Conservation (phyloP, 75 land plant genomes). For the Sequoia sempervirens region DNA sequence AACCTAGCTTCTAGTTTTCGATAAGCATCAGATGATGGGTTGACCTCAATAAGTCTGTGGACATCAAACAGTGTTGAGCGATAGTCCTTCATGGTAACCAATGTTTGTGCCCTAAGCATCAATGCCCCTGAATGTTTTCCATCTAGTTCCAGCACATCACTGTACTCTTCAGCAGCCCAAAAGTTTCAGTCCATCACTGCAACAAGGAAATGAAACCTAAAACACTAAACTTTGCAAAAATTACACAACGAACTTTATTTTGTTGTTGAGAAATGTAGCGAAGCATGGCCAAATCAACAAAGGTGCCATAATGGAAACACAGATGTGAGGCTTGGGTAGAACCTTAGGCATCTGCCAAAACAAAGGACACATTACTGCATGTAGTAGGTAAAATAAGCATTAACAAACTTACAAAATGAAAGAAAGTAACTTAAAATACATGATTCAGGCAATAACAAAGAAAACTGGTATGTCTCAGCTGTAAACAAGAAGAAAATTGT, state of each 20-base stretch:
- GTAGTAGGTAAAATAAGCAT: background rate
- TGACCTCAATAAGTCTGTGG: slow-evolving; percentile 78
- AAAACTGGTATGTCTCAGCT: background rate
- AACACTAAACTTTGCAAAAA: background rate
- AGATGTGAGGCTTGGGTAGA: background rate
- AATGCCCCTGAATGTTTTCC: too few relatives aligned
- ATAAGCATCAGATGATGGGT: slow-evolving; percentile 84
- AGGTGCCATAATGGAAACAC: background rate
- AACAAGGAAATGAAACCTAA: background rate
- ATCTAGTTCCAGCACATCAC: slow-evolving; percentile 86
- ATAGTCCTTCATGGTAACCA: slow-evolving; percentile 90
- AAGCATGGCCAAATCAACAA: background rate
- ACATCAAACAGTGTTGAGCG: slow-evolving; percentile 96
- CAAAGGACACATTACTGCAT: background rate
- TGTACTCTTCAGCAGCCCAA: slow-evolving; percentile 93
- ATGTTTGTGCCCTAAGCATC: slow-evolving; percentile 97
- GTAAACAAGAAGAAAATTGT: background rate
- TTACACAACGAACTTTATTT: background rate
- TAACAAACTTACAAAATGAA: background rate
- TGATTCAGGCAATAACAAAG: background rate
- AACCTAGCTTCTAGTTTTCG: slow-evolving; percentile 71
- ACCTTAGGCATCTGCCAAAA: background rate
- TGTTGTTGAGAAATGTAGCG: background rate
- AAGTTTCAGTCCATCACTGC: background rate
- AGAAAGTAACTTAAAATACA: background rate